Evolutionary conservation across 177 flowering plant genomes (phyloP), one percentile per base, ranked within the genome.

Genomic region (Vitis hybrid): DNA sequence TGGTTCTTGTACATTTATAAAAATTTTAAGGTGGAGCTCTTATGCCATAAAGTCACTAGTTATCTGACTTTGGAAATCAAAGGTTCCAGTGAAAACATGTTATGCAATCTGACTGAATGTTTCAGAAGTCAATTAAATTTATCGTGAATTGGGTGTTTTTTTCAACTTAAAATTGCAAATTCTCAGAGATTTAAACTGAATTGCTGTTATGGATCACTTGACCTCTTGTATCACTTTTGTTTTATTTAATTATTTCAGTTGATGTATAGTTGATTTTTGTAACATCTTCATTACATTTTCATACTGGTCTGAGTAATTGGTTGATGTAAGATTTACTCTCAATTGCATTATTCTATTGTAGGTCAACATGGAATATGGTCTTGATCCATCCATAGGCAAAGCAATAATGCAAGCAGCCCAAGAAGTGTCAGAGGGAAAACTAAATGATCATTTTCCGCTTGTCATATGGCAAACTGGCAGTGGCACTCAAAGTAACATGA

Each of bases 401-500:
- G 98, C 99, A 51, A 85, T 96, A 49, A 93, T 96, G 92, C 90
- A 86, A 81, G 99, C 98, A 66, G 94, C 99, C 15, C 90, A 96
- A 75, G 99, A 96, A 84, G 99, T 96, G 39, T 84, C 97, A 0
- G 97, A 96, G 65, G 99, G 99, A 71, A 92, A 93, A 74, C 74
- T 93, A 53, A 86, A 90, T 75, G 97, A 94, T 67, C 98, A 96
- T 73, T 96, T 96, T 70, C 99, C 98, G 2, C 92, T 96, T 66
- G 99, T 96, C 12, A 87, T 96, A 57, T 96, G 99, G 99, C 99
- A 96, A 80, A 96, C 98, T 78, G 98, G 97, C 60, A 94, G 98
- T 82, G 98, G 99, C 57, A 94, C 98, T 63, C 99, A 96, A 76
- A 92, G 97, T 72, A 94, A 94, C 81, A 96, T 96, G 99, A 96